Base-by-base conservation (phyloP, 1,284 basidiomycete genomes). In the Xerocomus amazonicus region DNA sequence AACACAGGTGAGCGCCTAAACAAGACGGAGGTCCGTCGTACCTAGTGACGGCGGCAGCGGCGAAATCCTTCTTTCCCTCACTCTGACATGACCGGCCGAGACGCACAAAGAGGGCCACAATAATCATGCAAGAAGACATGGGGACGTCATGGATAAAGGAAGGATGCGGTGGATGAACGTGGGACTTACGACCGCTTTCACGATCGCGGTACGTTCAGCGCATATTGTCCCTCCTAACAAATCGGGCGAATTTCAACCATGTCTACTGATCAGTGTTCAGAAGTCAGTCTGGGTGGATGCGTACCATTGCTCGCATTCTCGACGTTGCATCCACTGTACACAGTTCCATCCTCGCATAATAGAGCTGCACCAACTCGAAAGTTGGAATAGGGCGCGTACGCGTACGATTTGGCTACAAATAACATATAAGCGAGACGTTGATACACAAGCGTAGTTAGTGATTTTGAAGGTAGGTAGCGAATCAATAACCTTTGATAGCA, bases 271-370 rank as follows among this genome's bases (percentile, higher is more conserved):
- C 36, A 23, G 19, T 23, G 19, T 23, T 4, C 19, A 23, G 19
- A 23, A 23, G 19, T 23, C 4, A 23, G 19, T 23, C 19, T 23
- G 19, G 19, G 19, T 23, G 9, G 6, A 26, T 28, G 52, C 69
- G 28, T 47, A 89, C 93, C 90, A 63, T 92, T 93, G 0, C 88
- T 89, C 0, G 92, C 91, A 63, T 97, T 97, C 71, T 97, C 94
- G 53, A 97, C 79, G 63, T 95, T 97, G 37, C 87, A 84, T 3
- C 94, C 93, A 47, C 80, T 86, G 54, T 94, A 80, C 26, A 95
- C 78, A 13, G 74, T 70, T 1, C 90, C 91, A 48, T 86, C 79
- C 0, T 77, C 66, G 1, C 83, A 75, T 8, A 95, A 70, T 8
- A 96, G 70, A 0, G 92, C 87, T 0, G 92, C 91, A 0, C 93